These are phyloP conservation scores for Byssoonygena ceratinophila DNA, from an alignment of 2,329 filamentous ascomycete species.

Conservation along the genomic window DNA sequence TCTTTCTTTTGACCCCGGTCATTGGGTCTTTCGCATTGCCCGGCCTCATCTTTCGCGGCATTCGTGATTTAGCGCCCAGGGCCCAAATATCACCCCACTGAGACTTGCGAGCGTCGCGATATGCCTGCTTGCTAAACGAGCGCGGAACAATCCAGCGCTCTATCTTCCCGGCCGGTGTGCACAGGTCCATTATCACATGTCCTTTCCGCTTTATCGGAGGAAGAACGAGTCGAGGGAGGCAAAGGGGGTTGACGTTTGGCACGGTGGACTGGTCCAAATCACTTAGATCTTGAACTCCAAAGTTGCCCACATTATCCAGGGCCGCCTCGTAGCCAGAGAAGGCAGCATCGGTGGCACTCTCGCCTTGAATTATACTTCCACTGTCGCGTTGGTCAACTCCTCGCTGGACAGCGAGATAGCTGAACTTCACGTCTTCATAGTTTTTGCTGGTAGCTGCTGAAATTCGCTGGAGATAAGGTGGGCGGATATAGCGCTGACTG, in stretches of 20 bases:
- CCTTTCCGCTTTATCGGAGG: conserved; percentile 77
- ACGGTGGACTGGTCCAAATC: conserved; percentile 17
- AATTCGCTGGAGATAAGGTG: conserved; percentile 67
- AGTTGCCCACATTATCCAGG: conserved; percentile 10
- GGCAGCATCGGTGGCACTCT: conserved; percentile 52
- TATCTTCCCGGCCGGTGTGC: conserved; percentile 71
- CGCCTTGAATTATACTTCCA: conserved; percentile 40
- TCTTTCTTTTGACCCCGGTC: not conserved
- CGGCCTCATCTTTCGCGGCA: conserved; percentile 52
- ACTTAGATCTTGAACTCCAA: not conserved
- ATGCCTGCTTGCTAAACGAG: conserved; percentile 69
- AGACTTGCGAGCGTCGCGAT: conserved; percentile 83
- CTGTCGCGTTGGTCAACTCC: conserved; percentile 51
- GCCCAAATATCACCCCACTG: conserved; percentile 94
- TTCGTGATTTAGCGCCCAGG: conserved; percentile 78
- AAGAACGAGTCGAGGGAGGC: conserved; percentile 67
- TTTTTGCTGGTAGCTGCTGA: conserved; percentile 58
- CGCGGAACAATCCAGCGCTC: conserved; percentile 90
- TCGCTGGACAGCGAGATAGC: conserved; percentile 75
- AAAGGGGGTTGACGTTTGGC: conserved; percentile 44
- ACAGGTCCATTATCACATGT: conserved; percentile 82
- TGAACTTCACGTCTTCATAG: conserved; percentile 84
- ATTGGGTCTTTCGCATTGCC: conserved; percentile 33
- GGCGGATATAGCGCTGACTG: conserved; percentile 75
- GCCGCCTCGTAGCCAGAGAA: conserved; percentile 60